A percentile compares a stretch with the other conserved stretches of the same genome.
phyloP scores from a whole-genome alignment of 176 grass and related monocot species.

The Cocos nucifera region DNA sequence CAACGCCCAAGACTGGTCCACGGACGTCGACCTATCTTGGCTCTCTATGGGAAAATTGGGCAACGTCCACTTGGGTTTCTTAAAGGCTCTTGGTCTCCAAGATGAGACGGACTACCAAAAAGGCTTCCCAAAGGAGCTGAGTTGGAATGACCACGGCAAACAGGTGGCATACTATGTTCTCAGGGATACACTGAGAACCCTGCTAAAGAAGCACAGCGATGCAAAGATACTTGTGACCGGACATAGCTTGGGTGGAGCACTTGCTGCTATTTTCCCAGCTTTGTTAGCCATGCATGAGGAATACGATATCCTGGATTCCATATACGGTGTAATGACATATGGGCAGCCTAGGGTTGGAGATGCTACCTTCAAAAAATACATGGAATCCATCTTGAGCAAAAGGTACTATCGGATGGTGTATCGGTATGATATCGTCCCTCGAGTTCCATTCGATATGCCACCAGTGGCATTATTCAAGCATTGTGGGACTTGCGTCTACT shows the following conservation, averaged over 20 bases:
- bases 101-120: conserved; percentile 23
- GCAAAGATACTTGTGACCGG: conserved; percentile 56
- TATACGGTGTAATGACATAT: conserved; percentile 38
- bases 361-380: conserved; percentile 18
- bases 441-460: conserved; percentile 54
- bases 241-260: conserved; percentile 80
- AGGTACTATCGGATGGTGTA: conserved; percentile 48
- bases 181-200: conserved; percentile 21
- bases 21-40: conserved; percentile 75
- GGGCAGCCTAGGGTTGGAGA: conserved; percentile 80
- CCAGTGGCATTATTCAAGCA: conserved; percentile 31
- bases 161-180: conserved; percentile 61
- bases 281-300: conserved; percentile 45
- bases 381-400: not conserved
- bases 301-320: conserved; percentile 20
- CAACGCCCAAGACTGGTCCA: conserved; percentile 76
- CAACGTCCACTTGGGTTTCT: conserved; percentile 73
- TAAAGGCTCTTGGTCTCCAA: conserved; percentile 79
- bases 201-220: conserved; percentile 34
- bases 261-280: conserved; percentile 58
- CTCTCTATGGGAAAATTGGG: conserved; percentile 55
- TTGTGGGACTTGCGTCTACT: conserved; percentile 52
- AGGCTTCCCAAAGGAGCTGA: conserved; percentile 30
- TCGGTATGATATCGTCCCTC: conserved; percentile 64
- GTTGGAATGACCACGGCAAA: not conserved